Percentiles rank a stretch among this genome's conserved stretches.
Evolutionary conservation across 805 yeast genomes (phyloP).

Genomic region (Saccharomycopsis oosterbeekiorum): DNA sequence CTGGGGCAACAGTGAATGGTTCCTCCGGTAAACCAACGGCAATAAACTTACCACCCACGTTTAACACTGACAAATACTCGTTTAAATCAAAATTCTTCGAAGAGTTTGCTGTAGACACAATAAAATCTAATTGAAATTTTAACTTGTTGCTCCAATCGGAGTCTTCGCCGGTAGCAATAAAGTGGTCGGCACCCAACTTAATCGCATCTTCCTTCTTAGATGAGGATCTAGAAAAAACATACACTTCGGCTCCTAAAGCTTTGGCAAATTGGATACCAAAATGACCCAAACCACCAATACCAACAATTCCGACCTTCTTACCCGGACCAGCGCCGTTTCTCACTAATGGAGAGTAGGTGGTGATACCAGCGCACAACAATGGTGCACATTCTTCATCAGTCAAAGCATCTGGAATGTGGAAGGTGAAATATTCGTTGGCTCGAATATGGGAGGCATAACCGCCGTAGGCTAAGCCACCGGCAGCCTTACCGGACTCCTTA

Average conservation of each 20-base stretch:
- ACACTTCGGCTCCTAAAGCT: slow-evolving; percentile 55
- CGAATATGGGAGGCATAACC: slow-evolving; percentile 42
- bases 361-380: slow-evolving; percentile 47
- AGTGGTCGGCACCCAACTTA: slow-evolving; percentile 46
- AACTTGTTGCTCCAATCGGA: slow-evolving; percentile 27
- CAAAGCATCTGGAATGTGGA: slow-evolving; percentile 39
- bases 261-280: slow-evolving; percentile 49
- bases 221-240: slow-evolving; percentile 43
- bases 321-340: slow-evolving; percentile 34
- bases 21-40: slow-evolving; percentile 50
- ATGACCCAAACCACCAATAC: slow-evolving; percentile 63
- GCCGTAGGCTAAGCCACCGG: slow-evolving; percentile 41
- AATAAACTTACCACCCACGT: slow-evolving; percentile 48
- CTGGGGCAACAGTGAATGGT: slow-evolving; percentile 34
- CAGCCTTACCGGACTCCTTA: slow-evolving; percentile 21
- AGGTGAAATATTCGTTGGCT: slow-evolving; percentile 35
- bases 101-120: slow-evolving; percentile 45
- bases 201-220: slow-evolving; percentile 42
- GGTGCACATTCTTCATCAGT: slow-evolving; percentile 39
- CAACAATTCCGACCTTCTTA: slow-evolving; percentile 47
- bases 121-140: slow-evolving; percentile 35
- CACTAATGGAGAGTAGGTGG: slow-evolving; percentile 42
- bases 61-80: slow-evolving; percentile 39
- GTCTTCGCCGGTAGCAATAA: slow-evolving; percentile 37
- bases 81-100: slow-evolving; percentile 40